Evolutionary conservation across 352 stramenopile species (phyloP), one percentile per base, ranked within the genome.

Genomic region (Phytophthora podocarpi): DNA sequence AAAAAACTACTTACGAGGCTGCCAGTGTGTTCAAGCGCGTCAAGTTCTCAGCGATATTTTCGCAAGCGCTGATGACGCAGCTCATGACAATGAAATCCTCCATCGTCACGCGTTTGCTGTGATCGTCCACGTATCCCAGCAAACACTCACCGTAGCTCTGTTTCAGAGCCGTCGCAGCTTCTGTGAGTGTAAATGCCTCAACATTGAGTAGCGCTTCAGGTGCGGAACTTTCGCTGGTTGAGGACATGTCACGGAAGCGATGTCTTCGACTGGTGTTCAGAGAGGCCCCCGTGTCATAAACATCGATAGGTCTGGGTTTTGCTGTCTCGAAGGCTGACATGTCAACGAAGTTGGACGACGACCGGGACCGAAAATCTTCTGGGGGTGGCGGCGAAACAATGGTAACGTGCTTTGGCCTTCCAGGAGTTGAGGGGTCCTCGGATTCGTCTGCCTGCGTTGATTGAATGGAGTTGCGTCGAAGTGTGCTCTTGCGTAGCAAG

Each of bases 41-140:
- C 53, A 90, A 61, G 13, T 75, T 80, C n/a, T 73, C 64, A 0
- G 76, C 74, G n/a, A 90, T 78, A 43, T 84, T 74, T 57, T 87
- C 74, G 37, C 72, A 79, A 26, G 73, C 67, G 41, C 74, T 80
- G 35, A 90, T 87, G 9, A 90, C 64, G 36, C 81, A 90, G 63
- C 81, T 90, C 70, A 87, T 90, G 49, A 86, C 62, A 23, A 87
- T 86, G 28, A 89, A 82, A 48, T 90, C 74, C 34, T 90, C 80
- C 59, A 90, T 85, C 1, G 76, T 71, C 6, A 87, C 63, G 26
- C 66, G 63, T 26, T 54, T 58, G 30, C 54, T 69, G 15, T 53
- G 43, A 9, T 78, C 59, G 24, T 78, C 65, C 27, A 75, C 59
- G 13, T 62, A 62, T 0, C 40, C 68, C n/a, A 87, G 27, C 36